Conservation (phyloP, 1,284 basidiomycete genomes). For the Porodaedalea pini region DNA sequence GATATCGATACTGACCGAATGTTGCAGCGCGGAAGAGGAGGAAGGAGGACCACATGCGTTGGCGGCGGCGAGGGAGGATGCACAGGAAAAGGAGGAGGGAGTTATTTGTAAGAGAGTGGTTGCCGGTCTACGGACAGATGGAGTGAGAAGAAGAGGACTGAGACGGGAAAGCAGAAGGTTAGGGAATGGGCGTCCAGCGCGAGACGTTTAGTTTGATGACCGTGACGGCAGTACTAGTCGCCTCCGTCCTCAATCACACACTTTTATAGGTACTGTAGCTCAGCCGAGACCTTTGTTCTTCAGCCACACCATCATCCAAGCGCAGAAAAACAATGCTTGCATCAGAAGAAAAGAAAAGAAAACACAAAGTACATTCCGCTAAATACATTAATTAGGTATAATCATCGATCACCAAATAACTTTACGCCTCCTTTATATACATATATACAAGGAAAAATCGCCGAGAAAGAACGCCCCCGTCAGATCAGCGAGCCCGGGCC, state of each 20-base stretch:
- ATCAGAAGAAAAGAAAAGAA: background rate
- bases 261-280: too few species aligned
- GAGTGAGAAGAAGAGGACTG: constrained; percentile 4
- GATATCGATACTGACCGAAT: constrained; percentile 41
- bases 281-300: background rate
- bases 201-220: background rate
- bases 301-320: background rate
- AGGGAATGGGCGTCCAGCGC: background rate
- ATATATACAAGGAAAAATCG: too few species aligned
- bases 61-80: constrained; percentile 10
- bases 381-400: background rate
- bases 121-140: constrained; percentile 32
- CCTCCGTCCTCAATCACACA: background rate
- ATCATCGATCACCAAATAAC: background rate
- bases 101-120: constrained; percentile 22
- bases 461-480: too few species aligned
- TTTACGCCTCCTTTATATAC: too few species aligned
- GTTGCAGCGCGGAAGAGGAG: constrained; percentile 23
- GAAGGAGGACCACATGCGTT: constrained; percentile 33
- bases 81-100: constrained; percentile 24
- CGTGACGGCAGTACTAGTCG: background rate
- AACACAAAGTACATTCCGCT: background rate
- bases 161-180: background rate
- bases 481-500: too few species aligned
- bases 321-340: background rate